A percentile compares a stretch with the other conserved stretches of the same genome.
These are phyloP conservation scores for Prunus kanzakura DNA, from an alignment of 306 rosid genomes.

Conservation along the genomic window DNA sequence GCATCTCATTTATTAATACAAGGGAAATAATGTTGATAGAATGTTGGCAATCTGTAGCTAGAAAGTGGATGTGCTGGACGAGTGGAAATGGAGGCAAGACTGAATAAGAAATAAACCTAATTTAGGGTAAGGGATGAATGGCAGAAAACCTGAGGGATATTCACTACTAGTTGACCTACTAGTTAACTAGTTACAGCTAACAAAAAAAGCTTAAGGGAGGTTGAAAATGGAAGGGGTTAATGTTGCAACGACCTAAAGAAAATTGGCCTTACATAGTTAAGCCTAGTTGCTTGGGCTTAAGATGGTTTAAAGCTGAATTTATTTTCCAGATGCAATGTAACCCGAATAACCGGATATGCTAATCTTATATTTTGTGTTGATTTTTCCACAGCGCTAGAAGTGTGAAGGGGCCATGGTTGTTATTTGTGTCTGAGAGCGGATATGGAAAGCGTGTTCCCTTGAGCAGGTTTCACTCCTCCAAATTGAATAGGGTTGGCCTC, in stretches of 20 bases:
- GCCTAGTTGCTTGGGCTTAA: background rate
- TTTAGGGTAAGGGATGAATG: background rate
- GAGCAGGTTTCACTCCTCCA: constrained; percentile 63
- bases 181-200: background rate
- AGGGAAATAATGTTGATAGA: background rate
- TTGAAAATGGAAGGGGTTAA: background rate
- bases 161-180: background rate
- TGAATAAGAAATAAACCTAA: background rate
- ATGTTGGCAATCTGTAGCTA: background rate
- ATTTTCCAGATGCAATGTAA: background rate
- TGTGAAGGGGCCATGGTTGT: constrained; percentile 80
- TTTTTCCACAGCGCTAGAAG: constrained; percentile 41
- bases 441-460: constrained; percentile 93
- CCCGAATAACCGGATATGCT: background rate
- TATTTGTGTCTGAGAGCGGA: constrained; percentile 95
- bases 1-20: background rate
- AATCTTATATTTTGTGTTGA: background rate
- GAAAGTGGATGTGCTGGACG: constrained; percentile 1
- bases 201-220: background rate
- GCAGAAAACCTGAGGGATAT: background rate
- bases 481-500: constrained; percentile 85
- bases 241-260: background rate
- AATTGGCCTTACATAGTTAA: background rate
- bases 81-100: background rate
- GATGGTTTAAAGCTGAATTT: background rate